A percentile compares a stretch with the other conserved stretches of the same genome.
These are phyloP conservation scores for Penicillium salamii DNA, from an alignment of 495 filamentous ascomycete species.

Conservation along the genomic window DNA sequence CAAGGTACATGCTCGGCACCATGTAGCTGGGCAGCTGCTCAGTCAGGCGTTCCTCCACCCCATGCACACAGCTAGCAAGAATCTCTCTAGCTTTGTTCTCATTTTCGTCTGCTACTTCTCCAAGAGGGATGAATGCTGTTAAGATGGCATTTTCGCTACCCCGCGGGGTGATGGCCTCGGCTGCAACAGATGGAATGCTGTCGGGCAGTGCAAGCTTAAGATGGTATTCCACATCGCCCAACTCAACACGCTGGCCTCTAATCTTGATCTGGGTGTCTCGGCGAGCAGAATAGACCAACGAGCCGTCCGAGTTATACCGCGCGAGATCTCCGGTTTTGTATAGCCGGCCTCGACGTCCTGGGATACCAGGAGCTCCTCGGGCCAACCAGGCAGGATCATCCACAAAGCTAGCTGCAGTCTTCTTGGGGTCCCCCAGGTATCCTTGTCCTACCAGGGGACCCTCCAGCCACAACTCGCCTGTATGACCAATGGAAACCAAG, in stretches of 20 bases:
- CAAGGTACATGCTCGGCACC: conserved; percentile 36
- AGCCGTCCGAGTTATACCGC: conserved; percentile 3
- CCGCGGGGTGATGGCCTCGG: neutral
- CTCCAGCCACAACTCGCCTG: conserved; percentile 41
- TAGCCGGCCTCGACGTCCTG: conserved; percentile 15
- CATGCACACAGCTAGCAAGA: neutral
- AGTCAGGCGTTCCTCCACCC: neutral
- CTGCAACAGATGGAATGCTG: neutral
- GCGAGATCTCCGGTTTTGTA: conserved; percentile 29
- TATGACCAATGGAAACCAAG: conserved; percentile 39
- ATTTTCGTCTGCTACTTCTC: neutral
- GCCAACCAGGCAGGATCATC: neutral
- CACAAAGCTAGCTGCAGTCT: neutral
- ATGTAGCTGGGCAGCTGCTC: conserved; percentile 32
- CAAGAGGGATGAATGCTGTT: neutral
- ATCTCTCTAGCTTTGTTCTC: neutral
- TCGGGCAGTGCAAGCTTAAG: neutral
- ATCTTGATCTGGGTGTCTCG: conserved; percentile 19
- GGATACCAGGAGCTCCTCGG: too few relatives aligned
- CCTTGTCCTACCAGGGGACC: conserved; percentile 36
- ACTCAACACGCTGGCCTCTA: conserved; percentile 37
- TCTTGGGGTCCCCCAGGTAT: conserved; percentile 25
- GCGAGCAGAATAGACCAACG: conserved; percentile 7
- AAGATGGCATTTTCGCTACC: neutral
- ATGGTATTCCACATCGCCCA: conserved; percentile 33